Evolutionary conservation across 1,284 basidiomycete species (phyloP), one percentile per base, ranked within the genome.

Genomic region (Cryptococcus sp.): DNA sequence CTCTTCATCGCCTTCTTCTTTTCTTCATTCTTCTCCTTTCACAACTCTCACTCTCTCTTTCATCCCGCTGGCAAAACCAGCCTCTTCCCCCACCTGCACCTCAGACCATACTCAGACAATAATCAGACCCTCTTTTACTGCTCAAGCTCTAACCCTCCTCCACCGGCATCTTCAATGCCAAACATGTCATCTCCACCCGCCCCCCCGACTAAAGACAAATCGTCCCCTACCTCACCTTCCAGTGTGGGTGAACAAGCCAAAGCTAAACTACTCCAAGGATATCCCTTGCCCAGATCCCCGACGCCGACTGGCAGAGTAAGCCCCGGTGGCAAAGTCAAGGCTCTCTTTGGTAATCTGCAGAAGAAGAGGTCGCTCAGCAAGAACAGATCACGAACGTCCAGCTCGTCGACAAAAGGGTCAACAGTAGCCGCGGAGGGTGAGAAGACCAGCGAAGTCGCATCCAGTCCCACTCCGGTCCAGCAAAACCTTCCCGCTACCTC

Each of bases 321-420:
- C 43, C 19, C 41, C 8, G 19, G 26, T 1, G 50, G 37, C 34
- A 55, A 52, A 26, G 40, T 61, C 38, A 61, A 61, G 44, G 55
- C 45, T 25, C 57, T 61, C 48, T 51, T 57, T 19, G 22, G 44
- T 40, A 52, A 46, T 29, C 39, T 61, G 17, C 48, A 52, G 20
- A 57, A 56, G 50, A 57, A 56, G 45, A 60, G 54, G 50, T 34
- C 48, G 25, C 15, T 23, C 38, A 56, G 7, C 39, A 10, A 46
- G 22, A 34, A 43, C 44, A 26, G 29, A 10, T 38, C 1, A n/a
- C 20, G 45, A 54, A 34, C 29, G 13, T 34, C 29, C 29, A 34
- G 29, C 29, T 34, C 29, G 29, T 34, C 29, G 8, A 13, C 29
- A 34, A 34, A 10, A 34, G 29, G 5, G 2, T 34, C 29, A 13